These are phyloP conservation scores for Heterobasidion parviporum DNA, from an alignment of 1,284 basidiomycete genomes.

Conservation along the genomic window DNA sequence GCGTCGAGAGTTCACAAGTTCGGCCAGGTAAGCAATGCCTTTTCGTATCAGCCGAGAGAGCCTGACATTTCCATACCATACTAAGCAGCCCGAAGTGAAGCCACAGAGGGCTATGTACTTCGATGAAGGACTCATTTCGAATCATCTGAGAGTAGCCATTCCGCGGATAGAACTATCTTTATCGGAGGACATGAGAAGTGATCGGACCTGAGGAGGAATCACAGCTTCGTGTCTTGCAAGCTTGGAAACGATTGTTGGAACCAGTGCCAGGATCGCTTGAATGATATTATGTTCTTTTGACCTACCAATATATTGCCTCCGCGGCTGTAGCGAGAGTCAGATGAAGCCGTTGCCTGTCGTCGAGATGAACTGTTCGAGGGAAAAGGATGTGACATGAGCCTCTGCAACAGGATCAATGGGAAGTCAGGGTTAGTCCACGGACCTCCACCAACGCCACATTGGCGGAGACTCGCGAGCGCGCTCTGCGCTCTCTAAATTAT, in stretches of 20 bases:
- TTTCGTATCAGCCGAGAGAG: background rate
- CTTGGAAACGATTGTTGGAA: no score
- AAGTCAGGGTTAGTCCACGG: background rate
- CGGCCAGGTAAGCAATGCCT: constrained; percentile 1
- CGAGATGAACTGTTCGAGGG: no score
- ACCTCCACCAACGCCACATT: background rate
- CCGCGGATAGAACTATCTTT: constrained; percentile 5
- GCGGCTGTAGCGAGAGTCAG: no score
- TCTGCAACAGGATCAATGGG: background rate
- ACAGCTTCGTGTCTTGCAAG: no score
- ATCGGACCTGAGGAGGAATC: background rate
- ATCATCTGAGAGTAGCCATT: constrained; percentile 11
- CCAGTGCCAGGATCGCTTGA: no score
- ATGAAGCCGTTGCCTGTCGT: no score
- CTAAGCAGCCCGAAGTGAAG: background rate
- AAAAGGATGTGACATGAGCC: background rate
- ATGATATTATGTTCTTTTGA: no score
- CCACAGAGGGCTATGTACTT: background rate
- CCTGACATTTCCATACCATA: background rate
- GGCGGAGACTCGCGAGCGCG: background rate
- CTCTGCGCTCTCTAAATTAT: background rate
- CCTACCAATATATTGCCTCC: no score
- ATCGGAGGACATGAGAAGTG: background rate
- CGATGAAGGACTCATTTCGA: background rate
- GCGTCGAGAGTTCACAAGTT: constrained; percentile 7